Conservation (phyloP, 2,329 filamentous ascomycete species). For the Ascochyta clinopodiicola region DNA sequence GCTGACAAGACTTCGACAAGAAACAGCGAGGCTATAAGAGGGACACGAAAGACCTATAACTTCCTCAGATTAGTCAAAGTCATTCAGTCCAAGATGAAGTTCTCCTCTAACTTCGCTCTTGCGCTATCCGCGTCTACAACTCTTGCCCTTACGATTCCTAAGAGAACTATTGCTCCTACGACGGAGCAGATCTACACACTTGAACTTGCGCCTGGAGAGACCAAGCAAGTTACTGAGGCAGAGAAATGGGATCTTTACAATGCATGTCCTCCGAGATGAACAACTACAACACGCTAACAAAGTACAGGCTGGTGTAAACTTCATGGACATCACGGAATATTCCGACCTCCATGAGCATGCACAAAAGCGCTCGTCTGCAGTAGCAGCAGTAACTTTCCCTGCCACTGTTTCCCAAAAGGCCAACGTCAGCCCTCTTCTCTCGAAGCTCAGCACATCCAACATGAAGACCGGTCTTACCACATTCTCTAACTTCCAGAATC, state of each 20-base stretch:
- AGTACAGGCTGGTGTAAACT: constrained; percentile 42
- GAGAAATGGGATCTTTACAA: constrained; percentile 24
- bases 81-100: background rate
- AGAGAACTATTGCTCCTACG: background rate
- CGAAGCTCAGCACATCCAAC: constrained; percentile 28
- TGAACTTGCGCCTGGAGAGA: constrained; percentile 24
- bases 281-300: background rate
- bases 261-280: background rate
- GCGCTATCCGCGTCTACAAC: background rate
- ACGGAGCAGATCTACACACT: constrained; percentile 19
- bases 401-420: constrained; percentile 20
- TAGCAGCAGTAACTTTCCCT: constrained; percentile 22
- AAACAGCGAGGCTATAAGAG: background rate
- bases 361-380: background rate
- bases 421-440: constrained; percentile 22
- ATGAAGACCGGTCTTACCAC: constrained; percentile 25
- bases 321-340: constrained; percentile 37
- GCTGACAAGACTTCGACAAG: background rate
- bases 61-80: background rate
- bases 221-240: constrained; percentile 21
- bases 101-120: background rate
- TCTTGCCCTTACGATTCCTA: background rate
- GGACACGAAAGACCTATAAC: background rate
- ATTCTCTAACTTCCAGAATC: constrained; percentile 32
- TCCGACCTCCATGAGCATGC: constrained; percentile 18